Evolutionary conservation across 1,284 basidiomycete species (phyloP), one percentile per base, ranked within the genome.

Genomic region (Cryptococcus deneoformans): DNA sequence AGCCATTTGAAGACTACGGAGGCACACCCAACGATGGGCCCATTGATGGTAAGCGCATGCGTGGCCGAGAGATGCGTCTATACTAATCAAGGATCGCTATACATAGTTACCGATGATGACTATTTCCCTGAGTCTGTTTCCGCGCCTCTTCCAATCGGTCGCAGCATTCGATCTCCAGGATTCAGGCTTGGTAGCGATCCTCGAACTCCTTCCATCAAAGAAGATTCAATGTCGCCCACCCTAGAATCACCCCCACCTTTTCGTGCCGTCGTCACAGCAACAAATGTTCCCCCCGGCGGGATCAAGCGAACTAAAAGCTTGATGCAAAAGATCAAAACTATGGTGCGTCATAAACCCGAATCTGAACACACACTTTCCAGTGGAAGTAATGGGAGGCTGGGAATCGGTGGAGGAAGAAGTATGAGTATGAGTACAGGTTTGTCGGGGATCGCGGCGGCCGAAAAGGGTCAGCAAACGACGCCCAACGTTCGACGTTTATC

Each of bases 321-420:
- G 69, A 78, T 79, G 73, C 77, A 79, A 65, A 77, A 75, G 58
- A 66, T 79, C 59, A 75, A 75, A 67, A 71, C 71, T 54, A 79
- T 79, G 78, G 77, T 79, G 68, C 69, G 76, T 75, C 65, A 63
- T 49, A 58, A 66, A 55, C 60, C 67, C 36, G 67, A 59, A 56
- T 69, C 69, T 11, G 50, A 51, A 10, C 50, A 10, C 14, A 20
- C 20, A 3, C 36, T 20, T 24, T 7, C 46, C 6, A 24, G 16
- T 14, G 16, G 16, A 14, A 35, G 20, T 29, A 35, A 14, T 16
- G 46, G 8, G 7, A 35, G 46, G 34, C 46, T 48, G 10, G 46
- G 46, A 29, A 14, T 48, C 20, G 46, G 34, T 14, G 34, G 34
- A 8, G 40, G 40, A 42, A 37, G 20, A 45, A 55, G 56, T 37